These are phyloP conservation scores for Thermochaetoides thermophila DNA, from an alignment of 495 filamentous ascomycete species.

Conservation along the genomic window DNA sequence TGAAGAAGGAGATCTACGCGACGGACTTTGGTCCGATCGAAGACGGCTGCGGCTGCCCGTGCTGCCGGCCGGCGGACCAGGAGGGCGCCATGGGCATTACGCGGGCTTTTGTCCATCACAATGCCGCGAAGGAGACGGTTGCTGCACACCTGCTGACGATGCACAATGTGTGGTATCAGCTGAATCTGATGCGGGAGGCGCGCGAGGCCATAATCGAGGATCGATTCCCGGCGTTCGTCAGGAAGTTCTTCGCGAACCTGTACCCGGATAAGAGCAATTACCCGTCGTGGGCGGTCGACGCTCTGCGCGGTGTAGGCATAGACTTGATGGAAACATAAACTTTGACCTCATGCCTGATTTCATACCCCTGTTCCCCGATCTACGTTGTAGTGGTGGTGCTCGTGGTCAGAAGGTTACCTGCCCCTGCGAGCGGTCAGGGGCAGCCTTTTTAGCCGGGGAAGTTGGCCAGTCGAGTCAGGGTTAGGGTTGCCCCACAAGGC, in stretches of 20 bases:
- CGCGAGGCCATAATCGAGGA: conserved; percentile 73
- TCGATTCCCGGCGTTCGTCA: conserved; percentile 63
- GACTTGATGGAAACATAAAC: conserved; percentile 39
- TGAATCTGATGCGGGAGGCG: conserved; percentile 62
- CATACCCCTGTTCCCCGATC: background rate
- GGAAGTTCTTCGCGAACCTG: conserved; percentile 56
- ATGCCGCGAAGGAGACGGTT: conserved; percentile 85
- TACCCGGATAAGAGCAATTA: conserved; percentile 54
- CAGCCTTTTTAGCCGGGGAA: too few relatives aligned
- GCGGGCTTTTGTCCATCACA: conserved; percentile 78
- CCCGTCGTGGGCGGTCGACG: conserved; percentile 73
- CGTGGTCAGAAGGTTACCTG: too few relatives aligned
- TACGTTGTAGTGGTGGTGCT: too few relatives aligned
- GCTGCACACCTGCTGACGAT: conserved; percentile 88
- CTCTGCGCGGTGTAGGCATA: conserved; percentile 71
- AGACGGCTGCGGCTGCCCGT: conserved; percentile 60
- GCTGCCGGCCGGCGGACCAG: conserved; percentile 50
- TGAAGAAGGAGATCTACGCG: conserved; percentile 61
- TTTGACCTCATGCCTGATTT: background rate
- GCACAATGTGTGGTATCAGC: conserved; percentile 86
- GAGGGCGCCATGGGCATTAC: conserved; percentile 70
- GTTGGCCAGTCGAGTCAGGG: conserved; percentile 13
- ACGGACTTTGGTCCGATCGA: conserved; percentile 74
- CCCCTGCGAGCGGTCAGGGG: too few relatives aligned
- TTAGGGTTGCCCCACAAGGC: background rate